Base-by-base conservation (phyloP, 768 basidiomycete species). In the Leccinum imitatum region DNA sequence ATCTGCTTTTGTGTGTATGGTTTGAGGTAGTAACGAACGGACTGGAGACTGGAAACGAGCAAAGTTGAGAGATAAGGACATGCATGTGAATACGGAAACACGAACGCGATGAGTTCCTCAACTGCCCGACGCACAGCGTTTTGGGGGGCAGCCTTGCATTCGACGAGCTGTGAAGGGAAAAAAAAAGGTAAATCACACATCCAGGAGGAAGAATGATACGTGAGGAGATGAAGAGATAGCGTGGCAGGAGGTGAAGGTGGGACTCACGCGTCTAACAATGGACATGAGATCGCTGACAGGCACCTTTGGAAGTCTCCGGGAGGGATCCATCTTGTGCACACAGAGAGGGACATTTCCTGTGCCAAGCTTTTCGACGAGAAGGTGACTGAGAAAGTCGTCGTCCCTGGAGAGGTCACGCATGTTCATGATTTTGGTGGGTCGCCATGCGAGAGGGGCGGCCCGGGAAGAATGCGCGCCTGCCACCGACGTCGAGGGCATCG, bases 271-370 rank as follows among this genome's bases (percentile, higher is more conserved):
- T 84, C 84, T 81, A 60, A 92, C 87, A 67, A 86, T 85, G 63
- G 78, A 73, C 73, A 93, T 80, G 66, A 94, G 82, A 71, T 87
- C 84, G 48, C 80, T 76, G 8, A 86, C 76, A 65, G 87, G 80
- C 55, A 89, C 86, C 79, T 89, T 91, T 59, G 92, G 92, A 30
- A 93, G 81, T 53, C 85, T 81, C 57, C 89, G 82, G 61, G 84
- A 82, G 25, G 87, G 78, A 72, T 93, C 91, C 91, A 94, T 94
- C 75, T 92, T 93, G 79, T 94, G 91, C 14, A 94, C 92, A 58
- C 87, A 82, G 56, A 94, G 81, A n/a, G 92, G 91, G 8, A 88
- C 87, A 39, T 68, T 75, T 33, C 89, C 89, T 3, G 91, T 91
- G 48, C 92, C 91, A 35, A 94, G 84, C 67, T 93, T 93, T 77